phyloP scores from a whole-genome alignment of 1,284 basidiomycete species.

The Phylloboletellus chloephorus region DNA sequence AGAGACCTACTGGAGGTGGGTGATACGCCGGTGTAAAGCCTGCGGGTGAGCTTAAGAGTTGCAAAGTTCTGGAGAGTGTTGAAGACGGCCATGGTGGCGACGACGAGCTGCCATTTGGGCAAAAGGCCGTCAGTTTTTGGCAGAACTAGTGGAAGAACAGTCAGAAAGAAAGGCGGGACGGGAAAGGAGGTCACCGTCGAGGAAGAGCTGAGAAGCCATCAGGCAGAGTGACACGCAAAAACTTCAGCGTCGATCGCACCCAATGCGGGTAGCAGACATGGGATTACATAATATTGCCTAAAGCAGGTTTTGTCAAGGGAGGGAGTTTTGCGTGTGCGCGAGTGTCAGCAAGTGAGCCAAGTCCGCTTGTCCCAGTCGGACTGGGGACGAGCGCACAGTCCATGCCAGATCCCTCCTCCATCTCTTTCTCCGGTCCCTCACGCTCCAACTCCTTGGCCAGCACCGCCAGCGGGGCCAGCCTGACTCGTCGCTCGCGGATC shows the following conservation, averaged over 20 bases:
- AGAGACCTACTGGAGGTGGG: slow-evolving; percentile 35
- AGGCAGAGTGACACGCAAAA: not conserved
- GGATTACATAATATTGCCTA: slow-evolving; percentile 29
- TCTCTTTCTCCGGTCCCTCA: slow-evolving; percentile 28
- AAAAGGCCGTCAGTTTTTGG: slow-evolving; percentile 65
- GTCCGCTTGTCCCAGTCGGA: slow-evolving; percentile 11
- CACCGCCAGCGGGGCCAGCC: slow-evolving; percentile 33
- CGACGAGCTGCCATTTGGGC: slow-evolving; percentile 81
- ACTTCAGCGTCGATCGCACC: slow-evolving; percentile 17
- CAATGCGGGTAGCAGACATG: slow-evolving; percentile 5
- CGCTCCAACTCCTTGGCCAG: slow-evolving; percentile 42
- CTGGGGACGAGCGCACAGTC: slow-evolving; percentile 22
- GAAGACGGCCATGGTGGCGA: slow-evolving; percentile 72
- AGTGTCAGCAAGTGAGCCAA: slow-evolving; percentile 11
- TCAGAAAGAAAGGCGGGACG: not conserved
- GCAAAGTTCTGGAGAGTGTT: slow-evolving; percentile 81
- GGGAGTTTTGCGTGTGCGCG: slow-evolving; percentile 25
- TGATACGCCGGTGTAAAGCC: slow-evolving; percentile 66
- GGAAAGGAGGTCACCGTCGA: slow-evolving; percentile 21
- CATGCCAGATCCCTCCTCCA: slow-evolving; percentile 30
- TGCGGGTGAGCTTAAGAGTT: slow-evolving; percentile 72
- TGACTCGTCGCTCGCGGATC: slow-evolving; percentile 31
- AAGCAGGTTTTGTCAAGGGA: slow-evolving; percentile 13
- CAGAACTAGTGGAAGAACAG: slow-evolving; percentile 38
- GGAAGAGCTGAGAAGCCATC: slow-evolving; percentile 20